These are phyloP conservation scores for Prunus padus DNA, from an alignment of 306 rosid genomes.

Conservation along the genomic window DNA sequence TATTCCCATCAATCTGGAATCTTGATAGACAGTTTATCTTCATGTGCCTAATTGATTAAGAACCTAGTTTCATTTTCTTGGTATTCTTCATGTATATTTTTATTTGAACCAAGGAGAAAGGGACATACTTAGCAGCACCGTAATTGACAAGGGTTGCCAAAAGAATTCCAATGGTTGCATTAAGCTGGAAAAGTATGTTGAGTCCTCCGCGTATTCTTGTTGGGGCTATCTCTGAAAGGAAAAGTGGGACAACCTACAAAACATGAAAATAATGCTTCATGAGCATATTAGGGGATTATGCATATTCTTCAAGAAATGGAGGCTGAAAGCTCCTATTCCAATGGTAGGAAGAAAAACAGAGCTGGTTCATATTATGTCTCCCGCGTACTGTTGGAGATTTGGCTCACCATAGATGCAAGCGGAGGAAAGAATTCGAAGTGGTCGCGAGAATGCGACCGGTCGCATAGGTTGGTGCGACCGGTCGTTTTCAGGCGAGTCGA, in stretches of 20 bases:
- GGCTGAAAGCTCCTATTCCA: background rate
- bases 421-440: too few relatives aligned
- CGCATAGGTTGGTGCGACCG: too few relatives aligned
- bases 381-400: too few relatives aligned
- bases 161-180: conserved; percentile 64
- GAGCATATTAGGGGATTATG: background rate
- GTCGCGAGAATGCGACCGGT: too few relatives aligned
- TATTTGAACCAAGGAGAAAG: background rate
- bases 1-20: background rate
- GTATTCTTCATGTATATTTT: background rate
- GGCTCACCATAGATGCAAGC: too few relatives aligned
- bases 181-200: conserved; percentile 59
- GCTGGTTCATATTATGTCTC: too few relatives aligned
- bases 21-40: background rate
- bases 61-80: conserved; percentile 2
- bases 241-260: conserved; percentile 58
- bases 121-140: conserved; percentile 57
- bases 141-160: conserved; percentile 65
- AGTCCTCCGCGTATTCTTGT: conserved; percentile 72
- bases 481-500: too few relatives aligned
- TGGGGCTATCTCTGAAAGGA: conserved; percentile 70
- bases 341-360: too few relatives aligned
- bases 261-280: background rate
- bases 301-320: background rate
- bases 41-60: background rate